A percentile compares a stretch with the other conserved stretches of the same genome.
Evolutionary conservation across 2,329 filamentous ascomycete species (phyloP).

Genomic region (Calonectria pseudoturangicola): DNA sequence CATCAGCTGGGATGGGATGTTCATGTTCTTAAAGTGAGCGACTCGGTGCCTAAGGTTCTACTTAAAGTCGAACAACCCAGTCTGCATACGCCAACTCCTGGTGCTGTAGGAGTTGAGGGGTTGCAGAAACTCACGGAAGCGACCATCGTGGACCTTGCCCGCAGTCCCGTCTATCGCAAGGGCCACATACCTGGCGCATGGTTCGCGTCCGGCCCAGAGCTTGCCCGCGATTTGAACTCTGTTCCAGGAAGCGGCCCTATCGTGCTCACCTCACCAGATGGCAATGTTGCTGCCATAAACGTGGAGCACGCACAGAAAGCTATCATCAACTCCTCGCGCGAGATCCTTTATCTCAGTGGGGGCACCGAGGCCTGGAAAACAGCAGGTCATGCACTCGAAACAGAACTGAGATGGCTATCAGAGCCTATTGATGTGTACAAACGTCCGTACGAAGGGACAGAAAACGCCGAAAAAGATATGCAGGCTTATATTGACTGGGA

Average conservation of each 20-base stretch:
- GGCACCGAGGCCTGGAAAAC: background rate
- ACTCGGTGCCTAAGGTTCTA: background rate
- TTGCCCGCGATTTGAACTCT: background rate
- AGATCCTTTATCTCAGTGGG: background rate
- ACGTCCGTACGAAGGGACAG: background rate
- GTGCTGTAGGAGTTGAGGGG: background rate
- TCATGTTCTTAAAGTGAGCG: background rate
- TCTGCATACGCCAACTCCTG: background rate
- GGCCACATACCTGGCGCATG: slow-evolving; percentile 4
- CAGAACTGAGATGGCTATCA: background rate
- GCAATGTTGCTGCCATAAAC: background rate
- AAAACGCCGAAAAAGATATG: slow-evolving; percentile 6
- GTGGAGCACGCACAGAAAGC: background rate
- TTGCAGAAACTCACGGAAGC: background rate
- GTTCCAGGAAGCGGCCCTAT: background rate
- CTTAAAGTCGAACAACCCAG: background rate
- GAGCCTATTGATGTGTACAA: slow-evolving; percentile 2
- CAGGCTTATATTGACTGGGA: slow-evolving; percentile 11
- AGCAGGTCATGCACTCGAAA: background rate
- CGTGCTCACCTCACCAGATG: background rate
- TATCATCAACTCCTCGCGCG: background rate
- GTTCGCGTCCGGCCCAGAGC: background rate
- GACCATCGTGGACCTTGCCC: slow-evolving; percentile 3
- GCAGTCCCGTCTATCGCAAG: slow-evolving; percentile 1
- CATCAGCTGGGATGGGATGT: slow-evolving; percentile 5